Conservation (phyloP, 1,139 yeast genomes). For the Sugiyamaella japonica region DNA sequence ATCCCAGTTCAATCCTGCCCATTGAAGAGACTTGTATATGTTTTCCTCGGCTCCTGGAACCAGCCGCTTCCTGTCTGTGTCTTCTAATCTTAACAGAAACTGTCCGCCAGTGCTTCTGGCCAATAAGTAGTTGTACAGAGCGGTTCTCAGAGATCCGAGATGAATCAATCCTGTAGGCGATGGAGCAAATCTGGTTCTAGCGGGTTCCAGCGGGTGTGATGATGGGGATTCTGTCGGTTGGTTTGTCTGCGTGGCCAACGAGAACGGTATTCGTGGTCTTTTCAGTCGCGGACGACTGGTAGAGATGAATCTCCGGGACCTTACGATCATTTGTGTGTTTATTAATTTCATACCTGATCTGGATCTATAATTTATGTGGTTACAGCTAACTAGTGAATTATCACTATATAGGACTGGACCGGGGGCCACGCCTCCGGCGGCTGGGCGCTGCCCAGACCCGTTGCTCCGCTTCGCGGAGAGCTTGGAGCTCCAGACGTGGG, state of each 20-base stretch:
- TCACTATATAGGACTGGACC: too few species aligned
- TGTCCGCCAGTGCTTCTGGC: constrained; percentile 81
- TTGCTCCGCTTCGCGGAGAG: too few species aligned
- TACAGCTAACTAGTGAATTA: too few species aligned
- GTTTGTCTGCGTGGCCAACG: constrained; percentile 3
- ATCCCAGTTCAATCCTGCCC: constrained; percentile 77
- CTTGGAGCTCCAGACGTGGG: too few species aligned
- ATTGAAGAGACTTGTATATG: constrained; percentile 68
- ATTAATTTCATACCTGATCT: too few species aligned
- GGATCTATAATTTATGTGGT: too few species aligned
- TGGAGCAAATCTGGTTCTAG: constrained; percentile 92
- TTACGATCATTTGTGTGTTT: neutral
- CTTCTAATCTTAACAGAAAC: constrained; percentile 82
- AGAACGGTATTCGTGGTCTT: neutral
- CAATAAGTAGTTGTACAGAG: constrained; percentile 79
- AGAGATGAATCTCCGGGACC: constrained; percentile 5
- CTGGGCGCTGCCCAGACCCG: too few species aligned
- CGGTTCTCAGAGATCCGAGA: constrained; percentile 90
- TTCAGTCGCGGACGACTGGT: neutral
- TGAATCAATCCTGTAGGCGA: constrained; percentile 96
- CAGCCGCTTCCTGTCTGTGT: constrained; percentile 79
- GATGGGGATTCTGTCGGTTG: too few species aligned
- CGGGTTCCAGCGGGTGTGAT: constrained; percentile 47
- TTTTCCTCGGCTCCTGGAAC: constrained; percentile 81
- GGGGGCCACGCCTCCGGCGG: too few species aligned